Conservation (phyloP, 2,329 filamentous ascomycete species). For the Paecilomyces dactylethromorphus region DNA sequence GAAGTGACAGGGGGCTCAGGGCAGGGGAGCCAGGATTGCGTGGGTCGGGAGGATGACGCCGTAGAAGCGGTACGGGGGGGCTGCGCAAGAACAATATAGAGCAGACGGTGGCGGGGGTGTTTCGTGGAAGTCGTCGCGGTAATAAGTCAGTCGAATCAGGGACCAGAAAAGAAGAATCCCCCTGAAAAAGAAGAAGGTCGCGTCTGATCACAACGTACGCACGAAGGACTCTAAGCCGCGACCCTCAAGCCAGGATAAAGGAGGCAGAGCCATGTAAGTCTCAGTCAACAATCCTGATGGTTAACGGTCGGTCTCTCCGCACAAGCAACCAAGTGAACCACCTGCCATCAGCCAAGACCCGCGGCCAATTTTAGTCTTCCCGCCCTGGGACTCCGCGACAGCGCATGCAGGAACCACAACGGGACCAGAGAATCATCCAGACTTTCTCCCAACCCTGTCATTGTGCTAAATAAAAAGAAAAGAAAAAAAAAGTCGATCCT, state of each 20-base stretch:
- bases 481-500: neutral
- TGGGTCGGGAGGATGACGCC: neutral
- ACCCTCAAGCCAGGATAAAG: neutral
- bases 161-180: neutral
- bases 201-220: neutral
- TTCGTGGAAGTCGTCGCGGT: neutral
- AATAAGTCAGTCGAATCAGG: neutral
- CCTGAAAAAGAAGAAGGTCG: neutral
- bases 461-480: neutral
- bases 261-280: neutral
- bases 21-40: neutral
- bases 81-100: neutral
- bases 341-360: neutral
- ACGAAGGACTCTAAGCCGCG: neutral
- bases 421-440: neutral
- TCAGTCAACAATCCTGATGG: neutral
- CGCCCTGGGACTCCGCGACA: neutral
- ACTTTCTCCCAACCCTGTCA: neutral
- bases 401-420: neutral
- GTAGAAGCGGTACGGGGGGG: neutral
- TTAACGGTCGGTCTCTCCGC: neutral
- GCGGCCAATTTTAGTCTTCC: neutral
- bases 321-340: neutral
- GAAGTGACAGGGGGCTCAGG: neutral
- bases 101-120: neutral